Evolutionary conservation across 345 rosid species (phyloP).

Genomic region (Euphorbia pulcherrima): DNA sequence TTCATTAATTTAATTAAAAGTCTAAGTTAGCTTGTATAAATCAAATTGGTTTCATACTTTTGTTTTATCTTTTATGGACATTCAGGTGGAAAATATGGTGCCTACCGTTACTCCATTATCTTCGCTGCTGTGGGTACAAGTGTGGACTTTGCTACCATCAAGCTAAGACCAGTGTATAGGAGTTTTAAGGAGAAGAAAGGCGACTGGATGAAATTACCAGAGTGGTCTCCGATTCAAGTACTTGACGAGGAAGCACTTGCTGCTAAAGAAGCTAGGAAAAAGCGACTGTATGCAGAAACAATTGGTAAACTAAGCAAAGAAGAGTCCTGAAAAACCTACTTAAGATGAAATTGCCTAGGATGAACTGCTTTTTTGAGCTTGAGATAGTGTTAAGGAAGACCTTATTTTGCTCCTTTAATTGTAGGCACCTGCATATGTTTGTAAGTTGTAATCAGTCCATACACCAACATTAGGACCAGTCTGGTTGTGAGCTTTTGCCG

Average conservation of each 20-base stretch:
- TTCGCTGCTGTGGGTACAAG: constrained; percentile 62
- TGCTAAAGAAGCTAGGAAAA: constrained; percentile 62
- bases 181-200: constrained; percentile 26
- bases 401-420: background rate
- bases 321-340: constrained; percentile 39
- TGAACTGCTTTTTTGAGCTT: background rate
- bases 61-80: constrained; percentile 4
- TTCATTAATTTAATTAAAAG: background rate
- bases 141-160: constrained; percentile 48
- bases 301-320: constrained; percentile 56
- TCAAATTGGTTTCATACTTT: too few species aligned
- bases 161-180: constrained; percentile 40
- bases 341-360: background rate
- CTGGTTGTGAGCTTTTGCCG: too few species aligned
- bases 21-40: background rate
- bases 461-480: background rate
- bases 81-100: constrained; percentile 77
- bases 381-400: background rate
- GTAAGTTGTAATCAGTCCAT: background rate
- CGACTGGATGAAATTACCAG: constrained; percentile 54
- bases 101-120: constrained; percentile 61
- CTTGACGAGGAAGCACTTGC: constrained; percentile 79
- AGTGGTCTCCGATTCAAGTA: constrained; percentile 80
- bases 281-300: constrained; percentile 41
- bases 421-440: background rate